Conservation (phyloP, 306 rosid species). For the Pyrus betulifolia region DNA sequence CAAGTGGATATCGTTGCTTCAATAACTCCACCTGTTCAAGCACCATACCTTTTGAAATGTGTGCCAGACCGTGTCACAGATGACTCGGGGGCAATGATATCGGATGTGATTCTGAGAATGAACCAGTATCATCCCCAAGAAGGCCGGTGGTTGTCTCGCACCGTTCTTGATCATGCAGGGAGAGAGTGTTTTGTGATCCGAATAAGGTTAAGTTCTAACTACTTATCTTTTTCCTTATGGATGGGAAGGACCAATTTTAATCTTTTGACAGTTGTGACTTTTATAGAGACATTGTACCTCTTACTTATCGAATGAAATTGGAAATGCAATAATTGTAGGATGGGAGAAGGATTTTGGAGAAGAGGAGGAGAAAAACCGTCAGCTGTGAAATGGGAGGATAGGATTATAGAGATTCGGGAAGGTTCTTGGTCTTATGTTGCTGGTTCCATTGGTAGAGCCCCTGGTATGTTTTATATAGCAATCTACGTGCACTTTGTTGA, state of each 20-base stretch:
- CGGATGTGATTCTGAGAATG: constrained; percentile 74
- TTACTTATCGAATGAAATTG: background rate
- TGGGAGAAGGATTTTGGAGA: constrained; percentile 93
- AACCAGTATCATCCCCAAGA: constrained; percentile 86
- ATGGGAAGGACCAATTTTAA: background rate
- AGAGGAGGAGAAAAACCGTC: constrained; percentile 82
- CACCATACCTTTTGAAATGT: constrained; percentile 81
- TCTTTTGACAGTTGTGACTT: background rate
- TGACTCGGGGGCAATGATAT: constrained; percentile 85
- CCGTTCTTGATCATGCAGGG: constrained; percentile 92
- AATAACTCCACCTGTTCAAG: constrained; percentile 87
- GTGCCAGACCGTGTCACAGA: constrained; percentile 86
- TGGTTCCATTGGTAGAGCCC: constrained; percentile 72
- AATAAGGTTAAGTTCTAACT: constrained; percentile 44
- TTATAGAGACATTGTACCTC: background rate
- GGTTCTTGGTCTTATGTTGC: constrained; percentile 94
- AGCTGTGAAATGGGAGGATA: constrained; percentile 77
- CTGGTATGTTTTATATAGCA: constrained; percentile 48
- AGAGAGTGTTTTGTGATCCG: constrained; percentile 87
- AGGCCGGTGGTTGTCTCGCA: constrained; percentile 93
- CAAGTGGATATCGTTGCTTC: constrained; percentile 48
- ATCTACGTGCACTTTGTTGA: background rate
- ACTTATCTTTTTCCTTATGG: background rate
- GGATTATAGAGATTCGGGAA: constrained; percentile 83
- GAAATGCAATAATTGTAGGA: constrained; percentile 36